Percentiles rank a stretch among this genome's conserved stretches.
Evolutionary conservation across 2,329 filamentous ascomycete species (phyloP).

Genomic region (Neonectria magnoliae): DNA sequence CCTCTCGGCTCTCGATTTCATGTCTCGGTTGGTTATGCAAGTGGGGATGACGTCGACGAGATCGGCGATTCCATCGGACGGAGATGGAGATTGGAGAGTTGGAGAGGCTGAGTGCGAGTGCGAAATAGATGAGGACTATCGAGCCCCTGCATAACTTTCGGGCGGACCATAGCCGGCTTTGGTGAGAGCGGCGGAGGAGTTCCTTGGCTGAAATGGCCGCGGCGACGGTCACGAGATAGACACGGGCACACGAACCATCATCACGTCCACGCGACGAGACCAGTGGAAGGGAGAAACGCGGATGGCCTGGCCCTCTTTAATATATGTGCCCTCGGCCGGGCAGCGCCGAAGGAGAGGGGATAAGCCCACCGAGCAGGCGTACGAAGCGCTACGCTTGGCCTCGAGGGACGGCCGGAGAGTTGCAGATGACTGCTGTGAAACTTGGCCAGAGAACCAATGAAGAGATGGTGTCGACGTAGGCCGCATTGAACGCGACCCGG

Average conservation of each 20-base stretch:
- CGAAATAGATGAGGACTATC: slow-evolving; percentile 14
- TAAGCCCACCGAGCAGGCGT: not conserved
- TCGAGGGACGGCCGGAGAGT: slow-evolving; percentile 1
- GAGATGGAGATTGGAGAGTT: not conserved
- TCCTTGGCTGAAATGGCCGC: not conserved
- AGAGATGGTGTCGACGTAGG: slow-evolving; percentile 17
- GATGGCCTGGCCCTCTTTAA: slow-evolving; percentile 40
- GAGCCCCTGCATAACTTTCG: slow-evolving; percentile 6
- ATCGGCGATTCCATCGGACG: not conserved
- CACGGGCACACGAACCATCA: slow-evolving; percentile 36
- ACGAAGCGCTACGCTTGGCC: slow-evolving; percentile 6
- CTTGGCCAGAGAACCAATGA: slow-evolving; percentile 15
- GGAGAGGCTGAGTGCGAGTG: not conserved
- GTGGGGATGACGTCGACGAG: not conserved
- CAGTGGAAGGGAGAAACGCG: slow-evolving; percentile 25
- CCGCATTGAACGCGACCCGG: slow-evolving; percentile 34
- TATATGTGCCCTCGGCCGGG: slow-evolving; percentile 15
- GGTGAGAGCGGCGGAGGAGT: not conserved
- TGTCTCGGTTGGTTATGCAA: not conserved
- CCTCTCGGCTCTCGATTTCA: not conserved
- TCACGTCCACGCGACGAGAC: slow-evolving; percentile 28
- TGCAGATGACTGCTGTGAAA: not conserved
- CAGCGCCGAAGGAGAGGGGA: not conserved
- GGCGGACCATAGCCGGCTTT: not conserved
- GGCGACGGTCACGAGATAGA: slow-evolving; percentile 24